A percentile compares a stretch with the other conserved stretches of the same genome.
These are phyloP conservation scores for Phoma sp. DNA, from an alignment of 2,329 filamentous ascomycete species.

Conservation along the genomic window DNA sequence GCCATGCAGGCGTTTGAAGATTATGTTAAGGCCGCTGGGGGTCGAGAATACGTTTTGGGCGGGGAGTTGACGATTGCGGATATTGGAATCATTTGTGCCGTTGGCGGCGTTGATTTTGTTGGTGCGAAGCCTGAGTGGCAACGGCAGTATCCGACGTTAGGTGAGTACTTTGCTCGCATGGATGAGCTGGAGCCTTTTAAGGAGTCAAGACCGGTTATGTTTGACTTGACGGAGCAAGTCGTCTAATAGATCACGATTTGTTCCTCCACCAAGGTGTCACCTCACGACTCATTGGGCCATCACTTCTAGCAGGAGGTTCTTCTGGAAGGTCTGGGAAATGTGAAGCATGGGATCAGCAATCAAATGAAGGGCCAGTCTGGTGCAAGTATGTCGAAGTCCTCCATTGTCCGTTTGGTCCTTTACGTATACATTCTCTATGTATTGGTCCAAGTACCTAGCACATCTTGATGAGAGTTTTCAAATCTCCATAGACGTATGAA, in stretches of 20 bases:
- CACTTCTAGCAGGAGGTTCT: too few species aligned
- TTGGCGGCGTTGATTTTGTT: conserved; percentile 15
- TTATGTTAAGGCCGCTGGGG: conserved; percentile 5
- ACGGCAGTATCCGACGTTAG: conserved; percentile 12
- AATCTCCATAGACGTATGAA: too few species aligned
- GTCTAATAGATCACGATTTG: not conserved
- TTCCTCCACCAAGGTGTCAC: too few species aligned
- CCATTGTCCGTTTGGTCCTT: too few species aligned
- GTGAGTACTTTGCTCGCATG: conserved; percentile 17
- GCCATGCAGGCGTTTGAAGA: conserved; percentile 20
- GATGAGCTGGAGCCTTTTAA: conserved; percentile 16
- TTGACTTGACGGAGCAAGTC: conserved; percentile 20
- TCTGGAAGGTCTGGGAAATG: too few species aligned
- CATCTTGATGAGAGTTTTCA: too few species aligned
- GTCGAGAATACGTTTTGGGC: conserved; percentile 14
- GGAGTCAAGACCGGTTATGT: conserved; percentile 27
- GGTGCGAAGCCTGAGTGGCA: conserved; percentile 13
- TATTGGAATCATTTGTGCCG: conserved; percentile 21
- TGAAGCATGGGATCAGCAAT: too few species aligned
- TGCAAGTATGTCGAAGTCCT: too few species aligned
- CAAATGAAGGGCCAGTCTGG: too few species aligned
- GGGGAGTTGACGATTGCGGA: conserved; percentile 22
- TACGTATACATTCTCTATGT: too few species aligned
- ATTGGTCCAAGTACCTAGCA: too few species aligned
- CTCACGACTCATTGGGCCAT: too few species aligned